Base-by-base conservation (phyloP, 2,329 filamentous ascomycete genomes). In the Coniochaeta sp. region DNA sequence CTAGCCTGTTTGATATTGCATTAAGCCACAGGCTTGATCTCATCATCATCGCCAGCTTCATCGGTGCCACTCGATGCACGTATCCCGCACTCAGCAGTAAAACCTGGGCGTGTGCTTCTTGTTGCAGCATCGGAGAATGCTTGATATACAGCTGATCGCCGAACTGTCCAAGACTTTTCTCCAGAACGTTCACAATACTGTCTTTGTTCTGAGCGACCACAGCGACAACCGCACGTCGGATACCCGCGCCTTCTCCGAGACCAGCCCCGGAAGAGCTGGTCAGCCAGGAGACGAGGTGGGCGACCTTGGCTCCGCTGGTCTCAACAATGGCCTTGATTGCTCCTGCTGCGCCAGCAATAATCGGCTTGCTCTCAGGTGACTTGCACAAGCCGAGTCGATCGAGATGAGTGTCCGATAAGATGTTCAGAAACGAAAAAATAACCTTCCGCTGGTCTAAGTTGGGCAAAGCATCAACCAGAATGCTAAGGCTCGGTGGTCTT, bases 91-190 rank as follows among this genome's bases (percentile, higher is more conserved):
- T 80, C 3, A 98, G 78, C 0, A 96, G 83, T 2, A 97, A 76
- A 7, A 89, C 81, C 73, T 98, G 91, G 1, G 90, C 84, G 69
- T 93, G 89, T 28, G 87, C 89, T 81, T 98, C 91, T 80, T 99
- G 95, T 68, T 93, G 89, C 43, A 95, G 70, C n/a, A 89, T 84
- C 6, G 93, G 88, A 0, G 89, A 85, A 72, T 98, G 92, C 61
- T 86, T 89, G 66, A 98, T 91, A 68, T 92, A 96, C 12, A 98
- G 77, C 57, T 89, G 85, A 67, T 97, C 93, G 1, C 91, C 90
- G 71, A 98, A 96, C 57, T 89, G 84, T 43, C 78, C 78, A 57
- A 96, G 76, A 57, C 81, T 84, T 68, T 86, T 90, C 67, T 92
- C 85, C 60, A 93, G 71, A 38, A 90, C 76, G 0, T 71, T 76